Conservation (phyloP, 169 alveolate genomes). For the Plasmodium billcollinsi region DNA sequence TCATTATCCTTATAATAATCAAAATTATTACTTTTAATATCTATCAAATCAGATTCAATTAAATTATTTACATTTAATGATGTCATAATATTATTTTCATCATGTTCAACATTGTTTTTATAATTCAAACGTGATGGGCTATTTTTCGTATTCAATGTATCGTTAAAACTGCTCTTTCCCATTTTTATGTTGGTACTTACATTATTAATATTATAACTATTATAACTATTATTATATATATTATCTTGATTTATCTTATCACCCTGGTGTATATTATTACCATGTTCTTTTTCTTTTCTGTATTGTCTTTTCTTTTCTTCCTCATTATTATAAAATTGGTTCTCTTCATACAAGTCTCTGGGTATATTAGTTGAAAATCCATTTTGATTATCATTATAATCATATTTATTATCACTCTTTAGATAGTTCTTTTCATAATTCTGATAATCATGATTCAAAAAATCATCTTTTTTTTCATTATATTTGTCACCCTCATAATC, state of each 20-base stretch:
- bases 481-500: neutral
- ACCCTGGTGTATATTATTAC: neutral
- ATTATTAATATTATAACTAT: constrained; percentile 52
- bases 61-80: constrained; percentile 71
- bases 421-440: neutral
- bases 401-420: neutral
- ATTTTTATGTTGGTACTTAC: constrained; percentile 62
- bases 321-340: neutral
- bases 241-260: neutral
- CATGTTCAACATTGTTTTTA: constrained; percentile 21
- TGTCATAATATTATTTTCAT: constrained; percentile 21
- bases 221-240: neutral
- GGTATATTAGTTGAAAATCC: neutral
- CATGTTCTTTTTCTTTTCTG: neutral
- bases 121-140: constrained; percentile 14
- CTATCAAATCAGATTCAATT: constrained; percentile 69
- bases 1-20: neutral
- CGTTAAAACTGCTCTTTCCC: constrained; percentile 61
- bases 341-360: neutral
- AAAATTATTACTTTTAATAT: constrained; percentile 52
- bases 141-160: constrained; percentile 13
- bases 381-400: neutral
- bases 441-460: neutral
- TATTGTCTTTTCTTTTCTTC: constrained; percentile 1
- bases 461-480: neutral